phyloP scores from a whole-genome alignment of 805 yeast species.

The Kazachstania viticola region DNA sequence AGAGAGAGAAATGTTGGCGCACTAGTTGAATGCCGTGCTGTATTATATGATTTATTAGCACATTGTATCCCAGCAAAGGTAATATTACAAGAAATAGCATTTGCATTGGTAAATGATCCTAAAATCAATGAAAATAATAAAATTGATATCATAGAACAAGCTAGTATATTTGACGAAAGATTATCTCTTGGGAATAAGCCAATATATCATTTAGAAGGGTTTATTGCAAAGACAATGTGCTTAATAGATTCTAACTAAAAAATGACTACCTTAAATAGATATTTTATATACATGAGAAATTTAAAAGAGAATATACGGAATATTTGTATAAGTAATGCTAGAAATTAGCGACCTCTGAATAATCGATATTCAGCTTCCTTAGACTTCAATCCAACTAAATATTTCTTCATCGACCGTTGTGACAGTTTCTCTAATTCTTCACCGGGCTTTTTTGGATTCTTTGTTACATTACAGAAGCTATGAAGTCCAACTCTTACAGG shows the following conservation, averaged over 20 bases:
- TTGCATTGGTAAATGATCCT: constrained; percentile 31
- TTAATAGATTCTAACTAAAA: constrained; percentile 37
- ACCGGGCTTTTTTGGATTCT: constrained; percentile 22
- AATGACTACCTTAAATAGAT: too few species aligned
- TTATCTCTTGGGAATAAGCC: constrained; percentile 77
- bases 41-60: constrained; percentile 71
- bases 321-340: too few species aligned
- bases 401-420: constrained; percentile 54
- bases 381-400: constrained; percentile 42
- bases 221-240: constrained; percentile 80
- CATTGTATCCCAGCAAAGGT: constrained; percentile 88
- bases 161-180: constrained; percentile 73
- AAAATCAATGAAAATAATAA: constrained; percentile 23
- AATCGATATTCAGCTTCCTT: constrained; percentile 40
- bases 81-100: constrained; percentile 54
- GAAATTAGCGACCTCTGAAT: constrained; percentile 49
- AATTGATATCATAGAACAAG: constrained; percentile 41
- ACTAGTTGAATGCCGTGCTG: constrained; percentile 45
- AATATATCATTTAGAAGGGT: constrained; percentile 91
- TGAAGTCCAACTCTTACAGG: constrained; percentile 64
- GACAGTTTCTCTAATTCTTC: constrained; percentile 44
- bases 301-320: too few species aligned
- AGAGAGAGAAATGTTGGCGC: constrained; percentile 53
- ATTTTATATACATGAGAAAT: too few species aligned
- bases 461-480: constrained; percentile 33